These are phyloP conservation scores for Gastrolobium villosum DNA, from an alignment of 306 rosid species.

Conservation along the genomic window DNA sequence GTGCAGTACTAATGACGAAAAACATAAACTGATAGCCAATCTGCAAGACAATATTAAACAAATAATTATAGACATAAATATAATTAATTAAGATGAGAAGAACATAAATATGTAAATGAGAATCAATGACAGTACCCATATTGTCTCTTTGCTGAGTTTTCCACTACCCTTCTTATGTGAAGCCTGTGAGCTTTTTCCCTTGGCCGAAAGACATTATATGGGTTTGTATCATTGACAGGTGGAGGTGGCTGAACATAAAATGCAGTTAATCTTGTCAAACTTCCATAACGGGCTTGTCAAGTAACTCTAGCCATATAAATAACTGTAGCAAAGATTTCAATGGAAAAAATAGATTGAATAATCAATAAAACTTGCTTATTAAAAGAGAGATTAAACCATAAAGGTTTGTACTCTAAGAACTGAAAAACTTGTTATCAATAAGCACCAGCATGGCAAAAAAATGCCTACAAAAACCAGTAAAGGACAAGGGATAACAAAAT, in stretches of 20 bases:
- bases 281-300: neutral
- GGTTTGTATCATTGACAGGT: conserved; percentile 96
- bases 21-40: conserved; percentile 78
- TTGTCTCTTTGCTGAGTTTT: conserved; percentile 19
- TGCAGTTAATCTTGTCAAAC: conserved; percentile 50
- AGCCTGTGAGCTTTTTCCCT: conserved; percentile 99
- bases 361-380: neutral
- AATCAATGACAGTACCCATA: conserved; percentile 84
- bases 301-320: neutral
- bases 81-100: too few relatives aligned
- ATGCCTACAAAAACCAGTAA: conserved; percentile 30
- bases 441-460: conserved; percentile 13
- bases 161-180: conserved; percentile 93
- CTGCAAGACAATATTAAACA: conserved; percentile 56
- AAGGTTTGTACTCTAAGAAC: neutral
- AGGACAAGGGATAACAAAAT: conserved; percentile 14
- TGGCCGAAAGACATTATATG: conserved; percentile 98
- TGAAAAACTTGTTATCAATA: neutral
- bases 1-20: conserved; percentile 90
- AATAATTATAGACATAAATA: too few relatives aligned
- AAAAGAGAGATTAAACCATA: conserved; percentile 4
- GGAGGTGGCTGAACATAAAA: conserved; percentile 88
- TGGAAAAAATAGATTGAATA: neutral
- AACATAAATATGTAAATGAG: too few relatives aligned
- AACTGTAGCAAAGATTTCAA: neutral